Base-by-base conservation (phyloP, 345 rosid species). In the Camelina neglecta region DNA sequence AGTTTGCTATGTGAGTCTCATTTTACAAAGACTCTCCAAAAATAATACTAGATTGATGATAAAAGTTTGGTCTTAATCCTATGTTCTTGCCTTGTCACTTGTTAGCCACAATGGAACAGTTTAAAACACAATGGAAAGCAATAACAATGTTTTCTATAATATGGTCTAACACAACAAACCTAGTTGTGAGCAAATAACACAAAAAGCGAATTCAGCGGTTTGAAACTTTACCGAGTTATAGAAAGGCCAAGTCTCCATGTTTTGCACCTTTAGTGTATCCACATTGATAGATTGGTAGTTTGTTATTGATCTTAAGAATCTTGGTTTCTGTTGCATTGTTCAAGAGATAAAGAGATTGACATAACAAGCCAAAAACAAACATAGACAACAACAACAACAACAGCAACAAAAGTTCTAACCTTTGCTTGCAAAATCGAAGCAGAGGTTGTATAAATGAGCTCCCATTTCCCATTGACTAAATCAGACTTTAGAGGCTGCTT, bases 371-470 rank as follows among this genome's bases (percentile, higher is more conserved):
- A 18, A n/a, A 35, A 8, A 16, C 35, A 39, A 18, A 67, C 47
- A 29, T 6, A 7, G 78, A n/a, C 18, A 33, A 41, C 67, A 79
- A 55, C 13, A 59, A 41, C 67, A 79, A 55, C 13, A 59, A 47
- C 2, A 73, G 11, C 5, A 41, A 11, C 13, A 39, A 7, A 11
- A 33, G 8, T 53, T 54, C 29, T 41, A 55, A 92, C 97, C 90
- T 90, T 77, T 15, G 92, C 91, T 67, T 92, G 96, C 71, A 92
- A 74, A 78, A 94, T 90, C 3, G 96, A 92, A 58, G 79, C 79
- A 45, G 97, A 94, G 36, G 98, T 94, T 12, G 98, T 94, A 69
- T 89, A 92, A 58, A 92, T 77, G 68, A 94, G 97, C 84, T 94
- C 96, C 97, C 98, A 92, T 81, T 94, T 92, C 29, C 97, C 96